Conservation (phyloP, 2,329 filamentous ascomycete genomes). For the Diaporthe caulivora region DNA sequence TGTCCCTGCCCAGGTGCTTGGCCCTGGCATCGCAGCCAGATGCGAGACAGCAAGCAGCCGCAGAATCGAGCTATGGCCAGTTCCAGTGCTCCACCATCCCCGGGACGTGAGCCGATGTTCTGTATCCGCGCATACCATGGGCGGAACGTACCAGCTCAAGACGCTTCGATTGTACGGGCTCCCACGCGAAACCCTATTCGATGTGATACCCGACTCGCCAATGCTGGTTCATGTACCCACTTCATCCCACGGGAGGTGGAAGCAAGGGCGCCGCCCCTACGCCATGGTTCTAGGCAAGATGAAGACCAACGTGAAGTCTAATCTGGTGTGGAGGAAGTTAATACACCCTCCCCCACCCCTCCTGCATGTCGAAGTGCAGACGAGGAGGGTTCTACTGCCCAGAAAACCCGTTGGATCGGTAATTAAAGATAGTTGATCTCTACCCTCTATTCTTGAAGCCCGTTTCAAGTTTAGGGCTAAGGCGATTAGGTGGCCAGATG, state of each 20-base stretch:
- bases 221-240: neutral
- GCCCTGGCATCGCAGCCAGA: neutral
- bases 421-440: constrained; percentile 4
- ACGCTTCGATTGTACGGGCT: neutral
- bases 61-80: neutral
- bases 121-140: neutral
- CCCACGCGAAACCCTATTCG: constrained; percentile 12
- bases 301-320: neutral
- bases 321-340: neutral
- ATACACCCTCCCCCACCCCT: neutral
- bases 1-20: constrained; percentile 13
- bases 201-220: neutral
- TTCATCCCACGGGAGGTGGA: constrained; percentile 1
- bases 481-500: neutral
- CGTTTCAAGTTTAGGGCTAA: constrained; percentile 17
- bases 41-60: neutral
- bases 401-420: constrained; percentile 21
- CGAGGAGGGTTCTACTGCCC: neutral
- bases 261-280: neutral
- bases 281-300: neutral
- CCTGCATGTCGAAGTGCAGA: constrained; percentile 4
- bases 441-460: constrained; percentile 21
- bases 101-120: neutral
- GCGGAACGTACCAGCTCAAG: neutral
- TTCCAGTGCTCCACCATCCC: neutral